These are phyloP conservation scores for Astragalus glycyphyllos DNA, from an alignment of 306 rosid genomes.

Conservation along the genomic window DNA sequence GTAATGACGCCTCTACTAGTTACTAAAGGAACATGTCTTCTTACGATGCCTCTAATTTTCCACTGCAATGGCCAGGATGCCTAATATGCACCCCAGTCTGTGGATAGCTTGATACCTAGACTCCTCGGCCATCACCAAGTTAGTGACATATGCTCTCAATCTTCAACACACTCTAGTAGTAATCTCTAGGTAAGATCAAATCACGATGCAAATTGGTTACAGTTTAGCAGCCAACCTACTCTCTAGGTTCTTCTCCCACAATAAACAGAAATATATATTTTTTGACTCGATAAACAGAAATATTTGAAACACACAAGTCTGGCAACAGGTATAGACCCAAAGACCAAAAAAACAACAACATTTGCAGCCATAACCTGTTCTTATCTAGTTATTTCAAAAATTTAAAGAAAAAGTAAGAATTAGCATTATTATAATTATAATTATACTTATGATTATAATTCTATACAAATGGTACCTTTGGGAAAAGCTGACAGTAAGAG, in stretches of 20 bases:
- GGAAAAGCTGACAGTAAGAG: constrained; percentile 48
- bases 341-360: not conserved
- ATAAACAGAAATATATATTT: constrained; percentile 2
- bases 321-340: constrained; percentile 11
- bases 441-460: not conserved
- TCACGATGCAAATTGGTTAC: too few relatives aligned
- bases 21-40: too few relatives aligned
- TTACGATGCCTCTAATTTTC: too few relatives aligned
- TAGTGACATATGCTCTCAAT: too few relatives aligned
- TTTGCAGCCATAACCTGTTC: constrained; percentile 13
- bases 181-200: too few relatives aligned
- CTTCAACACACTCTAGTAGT: too few relatives aligned
- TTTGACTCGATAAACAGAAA: constrained; percentile 23
- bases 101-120: too few relatives aligned
- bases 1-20: too few relatives aligned
- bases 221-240: too few relatives aligned
- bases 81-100: too few relatives aligned
- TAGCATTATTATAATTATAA: not conserved
- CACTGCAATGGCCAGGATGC: too few relatives aligned
- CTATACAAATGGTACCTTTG: constrained; percentile 59
- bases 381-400: constrained; percentile 24
- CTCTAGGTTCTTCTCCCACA: not conserved
- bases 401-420: constrained; percentile 35
- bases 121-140: too few relatives aligned
- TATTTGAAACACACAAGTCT: not conserved